phyloP scores from a whole-genome alignment of 2,329 filamentous ascomycete genomes.

The Verticillium zaregamsianum region DNA sequence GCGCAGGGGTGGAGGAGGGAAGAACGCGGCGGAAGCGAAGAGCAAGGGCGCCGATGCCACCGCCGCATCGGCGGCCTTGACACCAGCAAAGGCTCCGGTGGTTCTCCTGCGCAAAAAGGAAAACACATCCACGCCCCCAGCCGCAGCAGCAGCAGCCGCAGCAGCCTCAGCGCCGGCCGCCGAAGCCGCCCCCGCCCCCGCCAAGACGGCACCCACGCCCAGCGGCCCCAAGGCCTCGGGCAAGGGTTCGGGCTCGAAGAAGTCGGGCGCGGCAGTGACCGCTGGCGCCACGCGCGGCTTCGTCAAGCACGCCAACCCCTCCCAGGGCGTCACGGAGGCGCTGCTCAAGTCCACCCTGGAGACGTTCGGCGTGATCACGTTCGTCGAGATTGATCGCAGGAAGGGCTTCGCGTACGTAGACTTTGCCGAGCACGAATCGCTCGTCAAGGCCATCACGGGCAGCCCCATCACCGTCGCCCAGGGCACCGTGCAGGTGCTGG shows the following conservation, averaged over 20 bases:
- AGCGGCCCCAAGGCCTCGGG: constrained; percentile 19
- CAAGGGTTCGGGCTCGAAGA: constrained; percentile 21
- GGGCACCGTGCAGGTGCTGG: constrained; percentile 80
- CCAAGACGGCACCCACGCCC: constrained; percentile 8
- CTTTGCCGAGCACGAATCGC: constrained; percentile 67
- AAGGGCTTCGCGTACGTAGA: constrained; percentile 94
- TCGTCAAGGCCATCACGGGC: constrained; percentile 75
- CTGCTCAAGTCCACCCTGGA: constrained; percentile 72
- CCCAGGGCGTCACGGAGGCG: constrained; percentile 85
- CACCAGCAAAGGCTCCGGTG: constrained; percentile 27
- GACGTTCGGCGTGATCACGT: constrained; percentile 67
- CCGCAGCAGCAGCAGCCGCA: constrained; percentile 4
- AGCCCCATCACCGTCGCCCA: constrained; percentile 81
- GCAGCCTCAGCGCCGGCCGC: constrained; percentile 7
- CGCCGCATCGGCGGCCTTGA: constrained; percentile 18
- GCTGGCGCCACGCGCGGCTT: constrained; percentile 63
- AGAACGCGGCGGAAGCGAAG: constrained; percentile 29
- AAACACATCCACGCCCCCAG: constrained; percentile 13
- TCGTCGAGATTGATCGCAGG: constrained; percentile 88
- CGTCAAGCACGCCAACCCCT: constrained; percentile 79
- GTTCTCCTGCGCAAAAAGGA: constrained; percentile 37
- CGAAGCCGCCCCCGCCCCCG: constrained; percentile 1
- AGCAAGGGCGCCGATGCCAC: constrained; percentile 24
- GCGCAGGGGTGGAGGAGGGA: constrained; percentile 27
- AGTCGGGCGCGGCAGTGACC: constrained; percentile 24